Conservation (phyloP, 306 rosid genomes). For the Trifolium fragiferum region DNA sequence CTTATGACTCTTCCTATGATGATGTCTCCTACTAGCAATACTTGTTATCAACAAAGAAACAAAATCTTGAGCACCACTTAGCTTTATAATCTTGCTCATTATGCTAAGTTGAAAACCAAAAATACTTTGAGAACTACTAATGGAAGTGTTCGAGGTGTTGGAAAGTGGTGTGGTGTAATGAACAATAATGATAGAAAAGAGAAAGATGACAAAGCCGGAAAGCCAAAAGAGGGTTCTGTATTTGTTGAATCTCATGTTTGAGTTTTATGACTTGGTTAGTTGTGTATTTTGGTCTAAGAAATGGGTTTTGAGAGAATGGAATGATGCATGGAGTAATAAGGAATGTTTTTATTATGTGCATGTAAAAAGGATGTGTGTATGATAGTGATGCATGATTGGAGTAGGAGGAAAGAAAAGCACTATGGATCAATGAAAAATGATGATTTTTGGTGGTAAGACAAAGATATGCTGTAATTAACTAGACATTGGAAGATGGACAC, state of each 20-base stretch:
- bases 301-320: conserved; percentile 32
- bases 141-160: conserved; percentile 6
- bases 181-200: conserved; percentile 48
- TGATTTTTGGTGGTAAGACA: conserved; percentile 15
- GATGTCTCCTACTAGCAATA: conserved; percentile 38
- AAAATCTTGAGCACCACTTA: conserved; percentile 49
- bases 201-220: conserved; percentile 51
- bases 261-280: conserved; percentile 14
- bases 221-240: conserved; percentile 57
- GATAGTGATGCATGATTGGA: conserved; percentile 44
- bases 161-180: conserved; percentile 40
- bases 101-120: conserved; percentile 40
- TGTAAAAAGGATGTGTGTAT: conserved; percentile 20
- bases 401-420: conserved; percentile 62
- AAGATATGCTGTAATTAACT: conserved; percentile 18
- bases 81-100: conserved; percentile 43
- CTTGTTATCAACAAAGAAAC: conserved; percentile 47
- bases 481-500: conserved; percentile 54
- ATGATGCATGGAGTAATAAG: conserved; percentile 16
- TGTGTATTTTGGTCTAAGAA: conserved; percentile 38
- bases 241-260: conserved; percentile 55
- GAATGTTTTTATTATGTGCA: conserved; percentile 39
- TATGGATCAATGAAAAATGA: conserved; percentile 3
- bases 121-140: conserved; percentile 19
- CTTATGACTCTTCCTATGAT: conserved; percentile 32